A percentile compares a stretch with the other conserved stretches of the same genome.
phyloP scores from a whole-genome alignment of 2,329 filamentous ascomycete genomes.

The Clonostachys byssicola region DNA sequence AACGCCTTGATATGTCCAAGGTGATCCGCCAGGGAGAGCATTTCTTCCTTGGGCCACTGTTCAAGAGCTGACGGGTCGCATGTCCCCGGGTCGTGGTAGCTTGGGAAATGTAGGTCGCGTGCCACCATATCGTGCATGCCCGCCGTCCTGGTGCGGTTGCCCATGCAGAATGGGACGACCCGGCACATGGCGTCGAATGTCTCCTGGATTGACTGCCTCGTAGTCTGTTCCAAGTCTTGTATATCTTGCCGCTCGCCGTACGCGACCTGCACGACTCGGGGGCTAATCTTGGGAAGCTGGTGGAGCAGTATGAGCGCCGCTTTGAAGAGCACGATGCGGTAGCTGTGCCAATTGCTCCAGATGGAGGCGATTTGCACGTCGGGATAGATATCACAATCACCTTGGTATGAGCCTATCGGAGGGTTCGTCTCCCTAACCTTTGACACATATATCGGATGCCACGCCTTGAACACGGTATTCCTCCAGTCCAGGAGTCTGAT shows the following conservation, averaged over 20 bases:
- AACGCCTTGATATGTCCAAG: conserved; percentile 7
- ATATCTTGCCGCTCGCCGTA: conserved; percentile 4
- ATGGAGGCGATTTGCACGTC: conserved; percentile 9
- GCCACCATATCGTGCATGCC: conserved; percentile 7
- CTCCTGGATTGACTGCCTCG: no score
- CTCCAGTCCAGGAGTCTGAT: conserved; percentile 7
- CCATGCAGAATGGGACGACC: conserved; percentile 9
- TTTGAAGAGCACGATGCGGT: conserved; percentile 7
- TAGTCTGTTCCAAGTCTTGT: neutral
- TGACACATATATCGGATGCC: conserved; percentile 1
- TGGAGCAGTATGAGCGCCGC: conserved; percentile 6
- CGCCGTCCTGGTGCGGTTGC: conserved; percentile 7
- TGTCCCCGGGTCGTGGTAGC: conserved; percentile 5
- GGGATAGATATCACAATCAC: conserved; percentile 9
- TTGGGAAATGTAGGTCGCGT: conserved; percentile 4
- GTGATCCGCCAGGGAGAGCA: conserved; percentile 2
- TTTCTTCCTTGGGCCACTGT: conserved; percentile 4
- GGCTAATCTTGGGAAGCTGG: neutral
- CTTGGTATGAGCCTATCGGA: conserved; percentile 3
- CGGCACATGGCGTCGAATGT: conserved; percentile 7
- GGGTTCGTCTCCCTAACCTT: neutral
- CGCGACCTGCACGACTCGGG: neutral
- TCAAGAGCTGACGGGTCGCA: neutral
- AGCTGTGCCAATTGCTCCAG: conserved; percentile 10
- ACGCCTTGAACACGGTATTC: conserved; percentile 5